Conservation (phyloP, 495 filamentous ascomycete genomes). For the Penicilliopsis zonata region DNA sequence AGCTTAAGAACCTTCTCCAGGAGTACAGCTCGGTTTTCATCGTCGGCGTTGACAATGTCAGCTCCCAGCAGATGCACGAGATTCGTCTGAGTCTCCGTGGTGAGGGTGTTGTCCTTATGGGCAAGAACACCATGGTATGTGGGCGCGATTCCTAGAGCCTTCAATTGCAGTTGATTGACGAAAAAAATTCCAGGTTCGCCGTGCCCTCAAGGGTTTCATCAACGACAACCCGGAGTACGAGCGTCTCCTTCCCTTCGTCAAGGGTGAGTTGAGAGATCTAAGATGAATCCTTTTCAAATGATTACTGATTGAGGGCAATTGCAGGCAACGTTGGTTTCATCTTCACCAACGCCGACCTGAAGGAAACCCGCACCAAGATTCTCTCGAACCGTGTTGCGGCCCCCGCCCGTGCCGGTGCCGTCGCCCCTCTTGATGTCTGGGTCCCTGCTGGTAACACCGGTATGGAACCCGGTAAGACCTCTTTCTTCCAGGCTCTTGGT, state of each 20-base stretch:
- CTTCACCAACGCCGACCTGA: constrained; percentile 96
- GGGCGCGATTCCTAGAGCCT: neutral
- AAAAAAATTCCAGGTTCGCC: constrained; percentile 54
- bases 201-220: constrained; percentile 94
- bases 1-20: constrained; percentile 89
- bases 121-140: constrained; percentile 98
- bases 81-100: constrained; percentile 82
- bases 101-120: constrained; percentile 92
- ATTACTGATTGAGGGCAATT: neutral
- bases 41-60: constrained; percentile 90
- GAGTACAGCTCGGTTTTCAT: constrained; percentile 95
- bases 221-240: constrained; percentile 89
- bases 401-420: constrained; percentile 90
- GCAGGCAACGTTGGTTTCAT: constrained; percentile 93
- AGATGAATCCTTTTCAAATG: neutral
- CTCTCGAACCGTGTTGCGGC: constrained; percentile 93
- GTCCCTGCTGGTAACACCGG: constrained; percentile 96
- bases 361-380: constrained; percentile 84
- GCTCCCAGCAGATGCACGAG: constrained; percentile 99
- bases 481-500: constrained; percentile 99
- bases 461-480: constrained; percentile 99
- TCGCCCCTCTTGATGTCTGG: constrained; percentile 83
- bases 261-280: constrained; percentile 38
- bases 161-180: constrained; percentile 6
- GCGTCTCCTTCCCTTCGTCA: constrained; percentile 89